phyloP scores from a whole-genome alignment of 2,329 filamentous ascomycete species.

The Neoscytalidium dimidiatum region DNA sequence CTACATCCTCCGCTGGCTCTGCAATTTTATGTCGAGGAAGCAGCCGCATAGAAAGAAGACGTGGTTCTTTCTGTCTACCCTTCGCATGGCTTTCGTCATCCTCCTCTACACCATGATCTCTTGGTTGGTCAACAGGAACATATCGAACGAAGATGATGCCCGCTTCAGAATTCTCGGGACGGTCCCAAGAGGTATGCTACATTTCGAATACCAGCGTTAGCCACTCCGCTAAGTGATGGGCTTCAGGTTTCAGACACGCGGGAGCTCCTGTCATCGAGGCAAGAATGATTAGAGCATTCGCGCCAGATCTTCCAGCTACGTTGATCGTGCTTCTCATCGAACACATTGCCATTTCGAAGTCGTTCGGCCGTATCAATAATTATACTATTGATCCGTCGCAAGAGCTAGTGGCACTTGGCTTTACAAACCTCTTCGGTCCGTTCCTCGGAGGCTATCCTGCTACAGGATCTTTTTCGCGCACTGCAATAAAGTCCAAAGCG shows the following conservation, averaged over 20 bases:
- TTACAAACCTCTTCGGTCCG: constrained; percentile 64
- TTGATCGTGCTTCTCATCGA: constrained; percentile 64
- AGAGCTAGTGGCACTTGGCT: constrained; percentile 64
- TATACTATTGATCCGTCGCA: constrained; percentile 66
- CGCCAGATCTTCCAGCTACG: constrained; percentile 58
- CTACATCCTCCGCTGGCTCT: constrained; percentile 58
- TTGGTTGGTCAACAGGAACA: constrained; percentile 61
- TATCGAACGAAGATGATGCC: constrained; percentile 35
- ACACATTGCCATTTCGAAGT: constrained; percentile 65
- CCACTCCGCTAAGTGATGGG: constrained; percentile 33
- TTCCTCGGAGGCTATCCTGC: constrained; percentile 68
- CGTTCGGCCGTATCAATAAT: constrained; percentile 62
- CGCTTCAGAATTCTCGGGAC: constrained; percentile 62
- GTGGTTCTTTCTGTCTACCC: constrained; percentile 61
- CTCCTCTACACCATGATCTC: constrained; percentile 65
- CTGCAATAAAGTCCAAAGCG: constrained; percentile 66
- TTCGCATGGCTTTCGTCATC: constrained; percentile 61
- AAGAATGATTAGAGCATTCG: constrained; percentile 55
- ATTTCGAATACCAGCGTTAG: no score
- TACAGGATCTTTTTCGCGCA: constrained; percentile 67
- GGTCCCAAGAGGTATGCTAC: constrained; percentile 34
- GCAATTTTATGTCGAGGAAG: constrained; percentile 42
- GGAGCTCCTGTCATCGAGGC: constrained; percentile 47
- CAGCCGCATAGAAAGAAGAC: constrained; percentile 61
- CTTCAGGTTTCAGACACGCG: constrained; percentile 55